Evolutionary conservation across 106 monocot species (phyloP).

Genomic region (Platanthera zijinensis): DNA sequence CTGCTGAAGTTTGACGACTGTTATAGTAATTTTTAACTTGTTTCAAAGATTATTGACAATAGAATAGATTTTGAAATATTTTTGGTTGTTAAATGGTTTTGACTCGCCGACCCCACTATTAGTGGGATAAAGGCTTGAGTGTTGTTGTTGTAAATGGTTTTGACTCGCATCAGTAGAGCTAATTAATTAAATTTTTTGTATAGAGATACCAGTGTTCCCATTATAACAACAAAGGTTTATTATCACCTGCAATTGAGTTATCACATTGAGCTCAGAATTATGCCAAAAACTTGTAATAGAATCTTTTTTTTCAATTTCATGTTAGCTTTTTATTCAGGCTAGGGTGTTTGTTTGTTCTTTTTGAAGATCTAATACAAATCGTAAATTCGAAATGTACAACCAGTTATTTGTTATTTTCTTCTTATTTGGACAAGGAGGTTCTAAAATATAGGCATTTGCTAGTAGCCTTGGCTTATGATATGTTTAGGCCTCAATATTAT

Average conservation of each 20-base stretch:
- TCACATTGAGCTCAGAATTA: conserved; percentile 2
- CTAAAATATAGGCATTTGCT: too few relatives aligned
- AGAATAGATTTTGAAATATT: neutral
- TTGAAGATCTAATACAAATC: neutral
- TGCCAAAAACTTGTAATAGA: neutral
- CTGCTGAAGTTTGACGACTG: neutral
- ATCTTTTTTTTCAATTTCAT: neutral
- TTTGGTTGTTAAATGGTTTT: neutral
- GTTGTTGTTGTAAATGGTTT: neutral
- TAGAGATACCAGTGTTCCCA: neutral
- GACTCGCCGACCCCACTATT: neutral
- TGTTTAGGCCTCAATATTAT: too few relatives aligned
- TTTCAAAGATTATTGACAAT: neutral
- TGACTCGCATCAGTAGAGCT: neutral
- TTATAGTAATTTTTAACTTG: too few relatives aligned
- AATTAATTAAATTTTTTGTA: neutral
- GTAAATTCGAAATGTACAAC: neutral
- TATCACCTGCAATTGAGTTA: neutral
- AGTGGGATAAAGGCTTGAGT: neutral
- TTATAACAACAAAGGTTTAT: neutral
- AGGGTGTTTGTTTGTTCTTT: neutral
- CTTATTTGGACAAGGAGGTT: too few relatives aligned
- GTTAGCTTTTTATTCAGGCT: neutral
- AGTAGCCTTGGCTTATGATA: too few relatives aligned
- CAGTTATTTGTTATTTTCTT: neutral